These are phyloP conservation scores for Holtermannia corniformis DNA, from an alignment of 768 basidiomycete genomes.

Conservation along the genomic window DNA sequence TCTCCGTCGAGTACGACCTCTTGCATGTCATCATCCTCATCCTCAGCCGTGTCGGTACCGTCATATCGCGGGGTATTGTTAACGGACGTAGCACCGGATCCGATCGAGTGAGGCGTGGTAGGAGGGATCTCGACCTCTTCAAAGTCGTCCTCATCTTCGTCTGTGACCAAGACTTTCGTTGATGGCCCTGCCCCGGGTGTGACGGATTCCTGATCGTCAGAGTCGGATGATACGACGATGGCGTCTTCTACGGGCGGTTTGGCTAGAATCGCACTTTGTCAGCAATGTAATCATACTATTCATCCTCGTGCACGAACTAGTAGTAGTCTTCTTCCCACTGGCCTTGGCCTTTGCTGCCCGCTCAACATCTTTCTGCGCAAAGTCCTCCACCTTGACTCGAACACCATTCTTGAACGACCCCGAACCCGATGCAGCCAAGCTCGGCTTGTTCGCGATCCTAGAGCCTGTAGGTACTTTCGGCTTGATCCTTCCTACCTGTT, in stretches of 20 bases:
- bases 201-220: too few species aligned
- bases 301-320: too few species aligned
- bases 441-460: not conserved
- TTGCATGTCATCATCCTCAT: not conserved
- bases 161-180: too few species aligned
- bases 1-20: not conserved
- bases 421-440: not conserved
- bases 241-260: too few species aligned
- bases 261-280: too few species aligned
- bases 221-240: too few species aligned
- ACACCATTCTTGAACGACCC: not conserved
- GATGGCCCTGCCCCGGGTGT: too few species aligned
- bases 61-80: not conserved
- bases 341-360: too few species aligned
- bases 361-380: too few species aligned
- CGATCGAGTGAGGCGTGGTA: not conserved
- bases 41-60: not conserved
- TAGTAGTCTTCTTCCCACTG: too few species aligned
- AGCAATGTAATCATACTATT: too few species aligned
- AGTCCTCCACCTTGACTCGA: not conserved
- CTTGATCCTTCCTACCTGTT: not conserved
- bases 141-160: constrained; percentile 31
- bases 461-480: not conserved
- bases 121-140: constrained; percentile 31
- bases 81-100: not conserved